Conservation (phyloP, 345 rosid genomes). For the Citrus glauca region DNA sequence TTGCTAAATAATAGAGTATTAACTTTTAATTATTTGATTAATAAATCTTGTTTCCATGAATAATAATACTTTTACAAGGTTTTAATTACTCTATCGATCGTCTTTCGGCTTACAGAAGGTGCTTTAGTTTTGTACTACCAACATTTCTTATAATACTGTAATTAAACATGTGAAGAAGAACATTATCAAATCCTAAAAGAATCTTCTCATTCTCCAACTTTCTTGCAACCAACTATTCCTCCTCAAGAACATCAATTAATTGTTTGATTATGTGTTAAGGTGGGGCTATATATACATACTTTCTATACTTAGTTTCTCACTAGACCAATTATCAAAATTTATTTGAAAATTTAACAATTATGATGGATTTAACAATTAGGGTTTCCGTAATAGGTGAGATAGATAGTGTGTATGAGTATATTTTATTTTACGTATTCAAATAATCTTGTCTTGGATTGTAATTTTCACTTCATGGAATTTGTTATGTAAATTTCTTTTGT, state of each 20-base stretch:
- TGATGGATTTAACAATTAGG: background rate
- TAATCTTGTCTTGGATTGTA: too few species aligned
- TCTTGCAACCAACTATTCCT: conserved; percentile 27
- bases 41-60: background rate
- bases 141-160: background rate
- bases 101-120: background rate
- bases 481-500: too few species aligned
- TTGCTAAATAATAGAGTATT: background rate
- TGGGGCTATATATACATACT: background rate
- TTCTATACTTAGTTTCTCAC: background rate
- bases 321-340: background rate
- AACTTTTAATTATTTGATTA: background rate
- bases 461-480: too few species aligned
- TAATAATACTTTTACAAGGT: background rate
- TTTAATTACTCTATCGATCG: background rate
- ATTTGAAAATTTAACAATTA: background rate
- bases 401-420: background rate
- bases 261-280: background rate
- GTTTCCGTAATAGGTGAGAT: background rate
- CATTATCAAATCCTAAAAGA: conserved; percentile 21
- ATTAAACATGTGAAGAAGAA: conserved; percentile 13
- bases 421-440: background rate
- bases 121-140: background rate
- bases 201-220: conserved; percentile 38
- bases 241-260: background rate